phyloP scores from a whole-genome alignment of 2,329 filamentous ascomycete species.

The Pseudohalonectria lignicola region DNA sequence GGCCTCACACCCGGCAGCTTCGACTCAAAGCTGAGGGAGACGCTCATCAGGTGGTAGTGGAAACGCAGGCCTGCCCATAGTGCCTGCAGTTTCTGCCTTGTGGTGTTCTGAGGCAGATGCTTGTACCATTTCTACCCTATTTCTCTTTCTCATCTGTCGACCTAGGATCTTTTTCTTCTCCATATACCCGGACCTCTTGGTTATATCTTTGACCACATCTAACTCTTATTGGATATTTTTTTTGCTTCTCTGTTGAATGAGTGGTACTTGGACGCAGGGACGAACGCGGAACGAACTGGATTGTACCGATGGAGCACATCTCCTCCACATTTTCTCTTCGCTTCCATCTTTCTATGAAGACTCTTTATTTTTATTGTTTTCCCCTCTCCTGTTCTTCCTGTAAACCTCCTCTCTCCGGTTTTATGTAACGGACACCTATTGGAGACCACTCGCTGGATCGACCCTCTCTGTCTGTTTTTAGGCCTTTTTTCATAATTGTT shows the following conservation, averaged over 20 bases:
- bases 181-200: background rate
- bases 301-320: too few relatives aligned
- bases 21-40: conserved; percentile 35
- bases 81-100: background rate
- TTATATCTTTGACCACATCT: background rate
- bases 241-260: background rate
- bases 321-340: too few relatives aligned
- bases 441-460: too few relatives aligned
- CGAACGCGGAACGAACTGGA: too few relatives aligned
- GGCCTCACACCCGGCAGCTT: conserved; percentile 32
- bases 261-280: background rate
- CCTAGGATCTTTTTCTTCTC: background rate
- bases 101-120: background rate
- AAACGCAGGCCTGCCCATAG: too few relatives aligned
- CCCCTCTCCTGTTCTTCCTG: too few relatives aligned
- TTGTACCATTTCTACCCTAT: background rate
- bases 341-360: too few relatives aligned
- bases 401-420: too few relatives aligned
- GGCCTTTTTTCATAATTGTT: too few relatives aligned
- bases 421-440: too few relatives aligned
- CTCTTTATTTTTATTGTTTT: too few relatives aligned
- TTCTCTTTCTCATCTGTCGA: background rate
- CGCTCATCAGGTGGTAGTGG: conserved; percentile 35
- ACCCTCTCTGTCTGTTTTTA: too few relatives aligned
- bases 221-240: background rate